Conservation (phyloP, 768 basidiomycete genomes). For the Lentinula detonsa region DNA sequence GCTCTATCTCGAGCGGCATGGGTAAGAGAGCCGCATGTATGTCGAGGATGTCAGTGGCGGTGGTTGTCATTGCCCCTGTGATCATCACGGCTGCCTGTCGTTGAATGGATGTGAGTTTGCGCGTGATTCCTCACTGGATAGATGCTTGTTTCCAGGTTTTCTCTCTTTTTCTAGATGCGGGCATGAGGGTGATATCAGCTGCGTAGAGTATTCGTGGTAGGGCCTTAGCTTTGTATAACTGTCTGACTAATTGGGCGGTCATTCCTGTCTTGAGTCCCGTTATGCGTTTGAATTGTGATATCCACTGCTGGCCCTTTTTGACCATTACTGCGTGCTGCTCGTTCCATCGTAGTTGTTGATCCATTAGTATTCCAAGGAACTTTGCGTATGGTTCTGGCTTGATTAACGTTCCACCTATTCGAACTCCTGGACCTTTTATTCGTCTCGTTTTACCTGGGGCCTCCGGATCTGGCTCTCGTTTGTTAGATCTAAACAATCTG, state of each 20-base stretch:
- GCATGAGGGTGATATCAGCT: background rate
- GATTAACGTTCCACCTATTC: background rate
- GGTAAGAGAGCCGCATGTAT: background rate
- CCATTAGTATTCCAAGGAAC: background rate
- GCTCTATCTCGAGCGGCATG: background rate
- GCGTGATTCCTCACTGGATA: background rate
- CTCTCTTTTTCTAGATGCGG: background rate
- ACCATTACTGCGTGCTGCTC: slow-evolving; percentile 7
- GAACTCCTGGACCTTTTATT: background rate
- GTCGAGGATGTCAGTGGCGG: no score
- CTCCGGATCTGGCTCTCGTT: background rate
- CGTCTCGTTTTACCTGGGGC: background rate
- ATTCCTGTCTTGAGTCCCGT: no score
- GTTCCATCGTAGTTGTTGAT: slow-evolving; percentile 4
- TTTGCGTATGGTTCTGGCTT: background rate
- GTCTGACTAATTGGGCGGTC: background rate
- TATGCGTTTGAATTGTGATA: no score
- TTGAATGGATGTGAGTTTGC: no score
- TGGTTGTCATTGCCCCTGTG: no score
- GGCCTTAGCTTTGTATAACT: background rate
- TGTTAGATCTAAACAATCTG: no score
- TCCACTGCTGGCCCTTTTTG: slow-evolving; percentile 3
- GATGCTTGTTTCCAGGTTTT: background rate
- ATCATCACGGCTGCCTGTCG: no score
- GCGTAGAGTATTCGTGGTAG: background rate